Conservation (phyloP, 306 rosid genomes). For the Malus sieversii region DNA sequence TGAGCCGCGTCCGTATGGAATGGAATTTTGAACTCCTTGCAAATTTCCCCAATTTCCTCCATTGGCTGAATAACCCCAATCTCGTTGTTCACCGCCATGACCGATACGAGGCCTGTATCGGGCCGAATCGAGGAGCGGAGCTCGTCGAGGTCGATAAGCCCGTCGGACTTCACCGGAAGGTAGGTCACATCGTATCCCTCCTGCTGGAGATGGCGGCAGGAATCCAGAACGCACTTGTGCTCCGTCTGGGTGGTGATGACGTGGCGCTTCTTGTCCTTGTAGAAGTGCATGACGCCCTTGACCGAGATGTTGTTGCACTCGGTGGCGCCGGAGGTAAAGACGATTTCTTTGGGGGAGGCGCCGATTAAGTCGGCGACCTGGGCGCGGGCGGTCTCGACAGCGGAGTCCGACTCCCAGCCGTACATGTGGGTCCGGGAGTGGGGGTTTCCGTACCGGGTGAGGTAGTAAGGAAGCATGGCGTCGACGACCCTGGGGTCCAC, state of each 20-base stretch:
- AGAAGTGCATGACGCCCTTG: constrained; percentile 79
- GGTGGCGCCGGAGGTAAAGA: constrained; percentile 89
- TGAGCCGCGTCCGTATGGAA: constrained; percentile 96
- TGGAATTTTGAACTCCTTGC: constrained; percentile 69
- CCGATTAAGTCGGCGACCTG: constrained; percentile 63
- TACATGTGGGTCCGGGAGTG: constrained; percentile 86
- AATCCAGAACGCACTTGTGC: constrained; percentile 94
- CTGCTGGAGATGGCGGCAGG: constrained; percentile 89
- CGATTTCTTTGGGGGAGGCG: constrained; percentile 75
- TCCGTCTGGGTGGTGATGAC: constrained; percentile 86
- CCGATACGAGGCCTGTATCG: constrained; percentile 73
- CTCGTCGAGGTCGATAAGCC: constrained; percentile 60
- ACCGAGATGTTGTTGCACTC: constrained; percentile 78
- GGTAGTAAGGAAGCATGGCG: constrained; percentile 72
- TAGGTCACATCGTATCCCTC: constrained; percentile 82
- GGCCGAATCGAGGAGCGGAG: constrained; percentile 63
- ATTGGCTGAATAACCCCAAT: constrained; percentile 88
- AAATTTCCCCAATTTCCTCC: constrained; percentile 73
- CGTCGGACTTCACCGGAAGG: constrained; percentile 64
- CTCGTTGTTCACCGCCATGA: constrained; percentile 94
- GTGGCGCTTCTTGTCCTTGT: constrained; percentile 74
- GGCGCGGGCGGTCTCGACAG: constrained; percentile 73
- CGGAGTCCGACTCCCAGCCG: constrained; percentile 96
- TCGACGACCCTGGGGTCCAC: constrained; percentile 93
- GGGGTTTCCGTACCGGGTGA: constrained; percentile 74